These are phyloP conservation scores for apple (Malus domestica) DNA, from an alignment of 306 rosid genomes.

Conservation along the genomic window ASM211411v1 NC_041793.1:24029501-24030000, in stretches of 20 bases:
- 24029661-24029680: conserved; percentile 61
- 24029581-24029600: conserved; percentile 47
- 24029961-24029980: background rate
- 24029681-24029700: conserved; percentile 67
- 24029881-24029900: conserved; percentile 74
- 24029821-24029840: conserved; percentile 26
- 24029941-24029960: background rate
- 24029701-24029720: conserved; percentile 49
- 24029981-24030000: background rate
- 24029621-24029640: conserved; percentile 65
- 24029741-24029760: conserved; percentile 65
- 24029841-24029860: conserved; percentile 34
- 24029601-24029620: conserved; percentile 59
- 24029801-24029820: conserved; percentile 68
- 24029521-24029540: conserved; percentile 47
- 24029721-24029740: conserved; percentile 48
- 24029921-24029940: background rate
- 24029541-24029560: conserved; percentile 57
- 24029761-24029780: conserved; percentile 60
- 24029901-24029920: conserved; percentile 57
- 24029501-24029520: conserved; percentile 71
- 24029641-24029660: conserved; percentile 63
- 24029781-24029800: conserved; percentile 68
- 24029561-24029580: conserved; percentile 37
- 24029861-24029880: conserved; percentile 79